Base-by-base conservation (phyloP, 2,329 filamentous ascomycete species). In the Paradendryphiella salina region DNA sequence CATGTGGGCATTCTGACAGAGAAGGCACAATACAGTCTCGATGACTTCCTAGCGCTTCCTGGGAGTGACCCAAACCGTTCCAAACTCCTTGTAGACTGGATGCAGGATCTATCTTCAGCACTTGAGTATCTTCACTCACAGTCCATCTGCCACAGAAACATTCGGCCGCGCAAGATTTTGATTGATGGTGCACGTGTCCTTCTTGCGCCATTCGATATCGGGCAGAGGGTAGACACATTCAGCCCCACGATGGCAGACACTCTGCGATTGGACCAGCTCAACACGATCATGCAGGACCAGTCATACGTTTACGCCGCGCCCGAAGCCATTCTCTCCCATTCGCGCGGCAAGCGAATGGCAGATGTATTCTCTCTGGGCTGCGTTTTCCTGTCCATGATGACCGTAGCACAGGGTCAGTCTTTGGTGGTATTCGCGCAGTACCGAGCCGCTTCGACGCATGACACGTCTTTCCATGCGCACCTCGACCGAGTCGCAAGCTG, bases 291-390 rank as follows among this genome's bases (percentile, higher is more conserved):
- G 36, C 64, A 68, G 34, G 70, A 68, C 31, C 70, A 71, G 41
- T 59, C 59, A 3, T 75, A 74, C 46, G 61, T 74, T 8, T 75
- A 73, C 36, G 71, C 71, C 0, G 71, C 73, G 2, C 73, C 73
- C 0, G 73, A 75, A 50, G 64, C 67, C 2, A 62, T 73, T n/a
- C 55, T 67, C 0, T 67, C 71, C 13, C 55, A 67, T 0, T 68
- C 71, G 1, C 69, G 70, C 10, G 71, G 65, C 0, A 73, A 73
- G 46, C 63, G 70, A 9, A 67, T 70, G 42, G 70, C 71, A 1
- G 73, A 75, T 38, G 67, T 74, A 3, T 75, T 75, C 52, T 70
- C 70, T 0, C 47, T 75, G 1, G 73, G 73, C n/a, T 74, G 71
- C 38, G 65, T 75, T 3, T 74, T 75, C 51, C 56, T 75, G 1